These are phyloP conservation scores for Echria macrotheca DNA, from an alignment of 495 filamentous ascomycete genomes.

Conservation along the genomic window DNA sequence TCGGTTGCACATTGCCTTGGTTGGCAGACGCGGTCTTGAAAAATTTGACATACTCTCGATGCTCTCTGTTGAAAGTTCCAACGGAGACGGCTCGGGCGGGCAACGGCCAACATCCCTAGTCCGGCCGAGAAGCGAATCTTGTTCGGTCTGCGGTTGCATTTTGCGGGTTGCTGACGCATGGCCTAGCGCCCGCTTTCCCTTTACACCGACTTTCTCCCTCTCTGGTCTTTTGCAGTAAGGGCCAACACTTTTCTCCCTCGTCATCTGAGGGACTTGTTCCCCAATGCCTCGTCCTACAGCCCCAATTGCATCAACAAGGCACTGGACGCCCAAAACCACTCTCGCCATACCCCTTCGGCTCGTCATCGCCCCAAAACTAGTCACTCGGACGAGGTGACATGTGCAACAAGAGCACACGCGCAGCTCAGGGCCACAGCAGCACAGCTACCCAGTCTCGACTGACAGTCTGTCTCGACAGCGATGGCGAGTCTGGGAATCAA, in stretches of 20 bases:
- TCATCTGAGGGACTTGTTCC: no score
- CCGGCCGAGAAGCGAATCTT: not conserved
- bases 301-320: no score
- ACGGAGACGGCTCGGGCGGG: not conserved
- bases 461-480: constrained; percentile 1
- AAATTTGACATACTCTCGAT: not conserved
- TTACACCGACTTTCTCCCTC: constrained; percentile 8
- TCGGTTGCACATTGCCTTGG: constrained; percentile 1
- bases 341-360: no score
- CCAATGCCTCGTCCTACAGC: no score
- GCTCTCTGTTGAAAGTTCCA: not conserved
- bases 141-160: not conserved
- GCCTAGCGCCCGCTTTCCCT: not conserved
- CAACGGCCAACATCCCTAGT: no score
- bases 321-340: no score
- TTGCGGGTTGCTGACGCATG: constrained; percentile 10
- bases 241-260: not conserved
- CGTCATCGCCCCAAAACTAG: not conserved
- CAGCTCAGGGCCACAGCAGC: not conserved
- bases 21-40: not conserved
- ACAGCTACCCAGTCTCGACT: not conserved
- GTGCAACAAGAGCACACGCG: not conserved
- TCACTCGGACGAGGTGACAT: not conserved
- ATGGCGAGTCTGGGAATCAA: not conserved
- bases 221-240: not conserved